Percentiles rank a stretch among this genome's conserved stretches.
These are phyloP conservation scores for Pseudozyma thailandica DNA, from an alignment of 1,284 basidiomycete genomes.

Conservation along the genomic window DNA sequence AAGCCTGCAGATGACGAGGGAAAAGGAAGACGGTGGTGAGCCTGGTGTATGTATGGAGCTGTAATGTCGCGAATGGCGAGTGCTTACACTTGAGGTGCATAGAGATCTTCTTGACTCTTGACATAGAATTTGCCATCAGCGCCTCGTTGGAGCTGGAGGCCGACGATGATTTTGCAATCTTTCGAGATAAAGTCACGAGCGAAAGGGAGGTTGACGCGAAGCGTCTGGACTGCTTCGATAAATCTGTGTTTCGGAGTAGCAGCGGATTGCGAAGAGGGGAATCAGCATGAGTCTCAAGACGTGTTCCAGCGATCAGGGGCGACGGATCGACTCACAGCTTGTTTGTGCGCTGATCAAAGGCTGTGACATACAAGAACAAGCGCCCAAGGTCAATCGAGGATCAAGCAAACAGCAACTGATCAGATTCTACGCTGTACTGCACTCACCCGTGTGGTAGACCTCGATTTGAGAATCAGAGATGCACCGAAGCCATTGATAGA, in stretches of 20 bases:
- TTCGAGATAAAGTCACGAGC: constrained; percentile 27
- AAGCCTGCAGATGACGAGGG: constrained; percentile 14
- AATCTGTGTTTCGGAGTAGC: constrained; percentile 22
- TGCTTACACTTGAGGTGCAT: constrained; percentile 55
- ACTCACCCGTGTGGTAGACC: constrained; percentile 58
- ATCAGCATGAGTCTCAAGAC: neutral
- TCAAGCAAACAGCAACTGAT: neutral
- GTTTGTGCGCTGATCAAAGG: constrained; percentile 28
- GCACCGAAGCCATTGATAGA: constrained; percentile 64
- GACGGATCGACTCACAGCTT: constrained; percentile 12
- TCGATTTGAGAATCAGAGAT: constrained; percentile 60
- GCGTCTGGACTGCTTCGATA: constrained; percentile 60
- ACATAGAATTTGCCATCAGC: constrained; percentile 65
- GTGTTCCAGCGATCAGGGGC: no score
- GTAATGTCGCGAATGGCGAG: neutral
- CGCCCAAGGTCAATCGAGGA: neutral
- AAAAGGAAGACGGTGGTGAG: neutral
- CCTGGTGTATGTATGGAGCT: neutral
- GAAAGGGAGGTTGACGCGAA: constrained; percentile 52
- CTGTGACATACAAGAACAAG: constrained; percentile 1
- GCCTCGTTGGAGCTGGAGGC: constrained; percentile 55
- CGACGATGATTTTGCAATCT: constrained; percentile 55
- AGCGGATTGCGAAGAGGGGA: neutral
- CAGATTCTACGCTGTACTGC: neutral
- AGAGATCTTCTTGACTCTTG: constrained; percentile 62